These are phyloP conservation scores for Dactylellina parvicollis DNA, from an alignment of 2,329 filamentous ascomycete genomes.

Conservation along the genomic window DNA sequence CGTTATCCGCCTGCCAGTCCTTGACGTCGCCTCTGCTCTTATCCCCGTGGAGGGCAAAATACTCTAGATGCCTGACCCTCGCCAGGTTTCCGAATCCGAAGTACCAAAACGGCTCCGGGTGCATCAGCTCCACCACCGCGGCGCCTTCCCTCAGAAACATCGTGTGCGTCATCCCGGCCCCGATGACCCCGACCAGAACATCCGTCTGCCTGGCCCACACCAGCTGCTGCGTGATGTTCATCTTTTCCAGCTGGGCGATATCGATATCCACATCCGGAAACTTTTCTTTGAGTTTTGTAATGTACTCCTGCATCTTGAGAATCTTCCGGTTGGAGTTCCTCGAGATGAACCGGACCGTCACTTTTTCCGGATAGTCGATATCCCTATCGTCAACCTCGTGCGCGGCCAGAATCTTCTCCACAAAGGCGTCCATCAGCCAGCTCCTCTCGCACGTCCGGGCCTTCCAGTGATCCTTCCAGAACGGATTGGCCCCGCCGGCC, in stretches of 20 bases:
- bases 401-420: constrained; percentile 37
- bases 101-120: constrained; percentile 29
- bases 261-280: constrained; percentile 55
- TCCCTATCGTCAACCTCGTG: constrained; percentile 21
- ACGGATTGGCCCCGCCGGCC: constrained; percentile 57
- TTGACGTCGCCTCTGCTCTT: neutral
- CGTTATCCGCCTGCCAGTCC: constrained; percentile 35
- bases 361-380: constrained; percentile 1
- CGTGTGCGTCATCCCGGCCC: constrained; percentile 57
- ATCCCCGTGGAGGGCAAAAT: constrained; percentile 20
- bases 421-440: constrained; percentile 51
- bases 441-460: constrained; percentile 41
- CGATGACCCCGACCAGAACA: constrained; percentile 57
- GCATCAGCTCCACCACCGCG: constrained; percentile 32
- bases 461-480: constrained; percentile 57
- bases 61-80: constrained; percentile 15
- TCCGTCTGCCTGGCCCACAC: constrained; percentile 54
- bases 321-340: constrained; percentile 55
- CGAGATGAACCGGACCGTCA: constrained; percentile 55
- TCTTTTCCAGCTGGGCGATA: constrained; percentile 54
- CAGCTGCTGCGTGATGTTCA: constrained; percentile 56
- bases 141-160: constrained; percentile 53
- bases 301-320: constrained; percentile 39
- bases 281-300: constrained; percentile 37
- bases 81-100: constrained; percentile 36